Evolutionary conservation across 1,139 yeast genomes (phyloP).

Genomic region (Hyphopichia pseudoburtonii): DNA sequence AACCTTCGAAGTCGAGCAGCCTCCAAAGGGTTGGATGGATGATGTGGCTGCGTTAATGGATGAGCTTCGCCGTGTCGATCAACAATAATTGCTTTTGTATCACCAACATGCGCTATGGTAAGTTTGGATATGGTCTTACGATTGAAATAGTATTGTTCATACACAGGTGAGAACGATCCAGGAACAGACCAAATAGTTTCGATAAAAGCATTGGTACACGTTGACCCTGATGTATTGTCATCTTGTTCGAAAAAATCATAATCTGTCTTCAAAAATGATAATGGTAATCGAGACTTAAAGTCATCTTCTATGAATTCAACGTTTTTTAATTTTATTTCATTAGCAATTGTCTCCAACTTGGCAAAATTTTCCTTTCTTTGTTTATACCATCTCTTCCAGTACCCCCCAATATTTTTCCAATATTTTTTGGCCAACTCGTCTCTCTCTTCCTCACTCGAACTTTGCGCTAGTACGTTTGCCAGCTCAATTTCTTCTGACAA

Average conservation of each 20-base stretch:
- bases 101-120: slow-evolving; percentile 91
- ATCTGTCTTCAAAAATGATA: slow-evolving; percentile 65
- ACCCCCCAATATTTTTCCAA: slow-evolving; percentile 69
- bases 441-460: slow-evolving; percentile 22
- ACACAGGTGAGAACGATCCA: slow-evolving; percentile 28
- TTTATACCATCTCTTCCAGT: slow-evolving; percentile 79
- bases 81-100: slow-evolving; percentile 82
- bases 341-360: slow-evolving; percentile 35
- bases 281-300: slow-evolving; percentile 56
- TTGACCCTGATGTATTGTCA: slow-evolving; percentile 63
- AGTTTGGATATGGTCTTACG: slow-evolving; percentile 67
- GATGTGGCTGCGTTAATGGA: slow-evolving; percentile 76
- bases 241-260: slow-evolving; percentile 37
- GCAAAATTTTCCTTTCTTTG: slow-evolving; percentile 47
- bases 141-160: slow-evolving; percentile 64
- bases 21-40: slow-evolving; percentile 83
- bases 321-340: slow-evolving; percentile 18
- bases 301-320: slow-evolving; percentile 41
- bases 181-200: slow-evolving; percentile 48
- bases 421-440: slow-evolving; percentile 49
- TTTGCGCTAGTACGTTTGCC: slow-evolving; percentile 18
- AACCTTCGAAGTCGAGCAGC: slow-evolving; percentile 67
- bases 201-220: slow-evolving; percentile 77
- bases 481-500: slow-evolving; percentile 59
- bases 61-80: slow-evolving; percentile 78